phyloP scores from a whole-genome alignment of 192 early-diverging fungal species.

The Jimgerdemannia lactiflua region DNA sequence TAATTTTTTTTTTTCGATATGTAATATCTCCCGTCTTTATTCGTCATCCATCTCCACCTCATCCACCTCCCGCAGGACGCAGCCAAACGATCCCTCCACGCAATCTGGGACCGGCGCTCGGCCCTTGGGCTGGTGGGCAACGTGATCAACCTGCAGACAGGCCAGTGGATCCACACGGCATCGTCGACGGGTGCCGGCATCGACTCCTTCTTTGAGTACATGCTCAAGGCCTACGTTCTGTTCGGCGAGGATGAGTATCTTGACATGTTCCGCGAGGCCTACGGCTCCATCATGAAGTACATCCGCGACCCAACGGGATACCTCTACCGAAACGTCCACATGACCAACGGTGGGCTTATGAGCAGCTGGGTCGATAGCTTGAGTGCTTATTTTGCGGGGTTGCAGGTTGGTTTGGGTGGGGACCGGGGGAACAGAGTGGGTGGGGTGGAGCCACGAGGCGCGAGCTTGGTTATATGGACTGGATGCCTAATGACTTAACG shows the following conservation, averaged over 20 bases:
- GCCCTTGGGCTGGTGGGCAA: conserved; percentile 80
- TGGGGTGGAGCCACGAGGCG: too few species aligned
- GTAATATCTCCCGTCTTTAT: neutral
- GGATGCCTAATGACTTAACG: neutral
- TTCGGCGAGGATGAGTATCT: conserved; percentile 83
- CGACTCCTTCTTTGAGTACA: conserved; percentile 93
- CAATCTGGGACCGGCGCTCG: conserved; percentile 78
- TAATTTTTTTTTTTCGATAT: too few species aligned
- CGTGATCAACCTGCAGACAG: conserved; percentile 66
- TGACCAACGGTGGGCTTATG: conserved; percentile 61
- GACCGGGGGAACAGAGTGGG: neutral
- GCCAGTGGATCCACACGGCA: conserved; percentile 68
- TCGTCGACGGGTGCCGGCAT: conserved; percentile 86
- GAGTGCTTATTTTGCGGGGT: conserved; percentile 88
- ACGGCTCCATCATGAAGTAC: conserved; percentile 62
- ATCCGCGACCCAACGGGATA: conserved; percentile 69
- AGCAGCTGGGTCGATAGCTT: conserved; percentile 86
- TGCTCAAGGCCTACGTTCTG: conserved; percentile 84
- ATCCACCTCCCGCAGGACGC: conserved; percentile 29
- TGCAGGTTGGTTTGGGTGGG: conserved; percentile 59
- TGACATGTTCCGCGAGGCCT: conserved; percentile 71
- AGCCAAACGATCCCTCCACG: conserved; percentile 65
- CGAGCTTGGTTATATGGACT: too few species aligned
- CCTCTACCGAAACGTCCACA: conserved; percentile 87
- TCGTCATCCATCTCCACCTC: neutral